These are phyloP conservation scores for Penicillium ochrochloron DNA, from an alignment of 495 filamentous ascomycete species.

Conservation along the genomic window DNA sequence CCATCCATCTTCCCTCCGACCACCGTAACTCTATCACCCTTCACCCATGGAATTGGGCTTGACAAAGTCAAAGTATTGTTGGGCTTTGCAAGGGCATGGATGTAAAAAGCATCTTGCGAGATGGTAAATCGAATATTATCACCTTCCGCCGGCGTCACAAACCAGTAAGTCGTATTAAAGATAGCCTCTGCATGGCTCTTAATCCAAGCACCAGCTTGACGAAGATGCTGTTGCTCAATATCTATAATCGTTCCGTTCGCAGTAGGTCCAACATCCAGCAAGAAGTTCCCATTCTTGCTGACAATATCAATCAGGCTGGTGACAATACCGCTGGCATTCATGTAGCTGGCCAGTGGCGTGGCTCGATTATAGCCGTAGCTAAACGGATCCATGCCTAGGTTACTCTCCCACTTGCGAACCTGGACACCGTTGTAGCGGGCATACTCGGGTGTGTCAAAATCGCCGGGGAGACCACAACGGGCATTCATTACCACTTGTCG, in stretches of 20 bases:
- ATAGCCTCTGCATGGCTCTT: slow-evolving; percentile 55
- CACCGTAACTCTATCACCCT: slow-evolving; percentile 50
- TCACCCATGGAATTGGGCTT: slow-evolving; percentile 49
- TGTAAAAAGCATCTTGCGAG: slow-evolving; percentile 57
- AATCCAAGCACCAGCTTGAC: slow-evolving; percentile 57
- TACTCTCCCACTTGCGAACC: slow-evolving; percentile 59
- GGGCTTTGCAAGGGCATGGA: slow-evolving; percentile 50
- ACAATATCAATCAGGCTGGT: slow-evolving; percentile 55
- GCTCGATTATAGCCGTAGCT: slow-evolving; percentile 60
- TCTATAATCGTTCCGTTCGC: slow-evolving; percentile 58
- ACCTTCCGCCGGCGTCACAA: slow-evolving; percentile 52
- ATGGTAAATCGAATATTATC: slow-evolving; percentile 55
- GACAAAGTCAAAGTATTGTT: slow-evolving; percentile 42
- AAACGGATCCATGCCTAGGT: slow-evolving; percentile 59
- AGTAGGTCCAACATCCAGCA: slow-evolving; percentile 58
- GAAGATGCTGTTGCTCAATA: slow-evolving; percentile 49
- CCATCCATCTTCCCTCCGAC: slow-evolving; percentile 48
- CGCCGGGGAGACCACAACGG: slow-evolving; percentile 55
- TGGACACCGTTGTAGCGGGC: slow-evolving; percentile 50
- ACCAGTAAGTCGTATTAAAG: slow-evolving; percentile 63
- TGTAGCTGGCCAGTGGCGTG: slow-evolving; percentile 50
- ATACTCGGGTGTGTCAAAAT: slow-evolving; percentile 61
- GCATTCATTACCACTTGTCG: slow-evolving; percentile 56
- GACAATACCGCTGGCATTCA: slow-evolving; percentile 54
- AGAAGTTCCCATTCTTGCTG: slow-evolving; percentile 60